Percentiles rank a stretch among this genome's conserved stretches.
These are phyloP conservation scores for Fusarium pseudocircinatum DNA, from an alignment of 2,329 filamentous ascomycete species.

Conservation along the genomic window DNA sequence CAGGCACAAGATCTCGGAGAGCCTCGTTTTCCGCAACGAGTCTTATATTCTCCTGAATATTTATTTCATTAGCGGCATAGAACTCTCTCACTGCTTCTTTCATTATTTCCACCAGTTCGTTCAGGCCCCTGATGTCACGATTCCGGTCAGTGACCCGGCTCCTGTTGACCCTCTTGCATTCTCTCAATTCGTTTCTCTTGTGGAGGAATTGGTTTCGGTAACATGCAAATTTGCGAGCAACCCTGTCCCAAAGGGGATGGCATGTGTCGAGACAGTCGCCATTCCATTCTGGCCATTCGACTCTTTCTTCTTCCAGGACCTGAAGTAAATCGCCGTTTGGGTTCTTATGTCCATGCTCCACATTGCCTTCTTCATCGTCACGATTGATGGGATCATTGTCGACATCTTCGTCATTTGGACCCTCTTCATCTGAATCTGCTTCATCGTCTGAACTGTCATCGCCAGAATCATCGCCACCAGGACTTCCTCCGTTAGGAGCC, in stretches of 20 bases:
- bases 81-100: neutral
- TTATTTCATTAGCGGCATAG: neutral
- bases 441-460: neutral
- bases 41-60: neutral
- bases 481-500: neutral
- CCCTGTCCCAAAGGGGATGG: neutral
- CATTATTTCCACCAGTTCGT: fast-evolving
- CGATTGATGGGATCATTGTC: neutral
- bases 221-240: fast-evolving
- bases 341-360: neutral
- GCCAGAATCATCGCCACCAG: neutral
- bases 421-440: neutral
- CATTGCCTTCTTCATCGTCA: neutral
- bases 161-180: neutral
- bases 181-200: neutral
- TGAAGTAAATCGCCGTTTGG: fast-evolving
- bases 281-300: neutral
- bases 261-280: neutral
- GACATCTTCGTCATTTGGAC: neutral
- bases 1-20: neutral
- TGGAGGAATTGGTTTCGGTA: neutral
- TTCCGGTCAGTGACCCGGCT: fast-evolving
- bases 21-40: neutral
- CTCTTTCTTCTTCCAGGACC: neutral
- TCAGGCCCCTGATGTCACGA: neutral